Conservation (phyloP, 352 stramenopile genomes). For the Phytopythium litorale region DNA sequence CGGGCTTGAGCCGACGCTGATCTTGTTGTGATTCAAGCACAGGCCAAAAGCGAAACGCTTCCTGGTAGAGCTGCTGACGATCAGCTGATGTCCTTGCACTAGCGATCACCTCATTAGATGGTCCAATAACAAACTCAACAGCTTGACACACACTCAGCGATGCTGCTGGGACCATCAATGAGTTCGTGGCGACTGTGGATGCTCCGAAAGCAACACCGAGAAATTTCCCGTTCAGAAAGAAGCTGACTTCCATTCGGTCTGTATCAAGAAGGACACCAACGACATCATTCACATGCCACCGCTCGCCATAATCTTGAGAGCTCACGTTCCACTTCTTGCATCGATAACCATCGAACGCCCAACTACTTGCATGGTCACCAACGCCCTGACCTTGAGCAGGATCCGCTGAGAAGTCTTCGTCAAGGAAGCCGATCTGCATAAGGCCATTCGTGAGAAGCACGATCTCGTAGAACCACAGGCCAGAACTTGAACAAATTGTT, state of each 20-base stretch:
- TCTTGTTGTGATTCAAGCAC: constrained; percentile 24
- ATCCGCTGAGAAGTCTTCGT: constrained; percentile 79
- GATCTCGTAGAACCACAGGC: constrained; percentile 91
- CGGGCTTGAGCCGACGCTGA: constrained; percentile 34
- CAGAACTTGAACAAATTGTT: constrained; percentile 44
- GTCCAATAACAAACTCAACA: constrained; percentile 78
- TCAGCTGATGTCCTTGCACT: constrained; percentile 6
- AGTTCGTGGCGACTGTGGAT: constrained; percentile 34
- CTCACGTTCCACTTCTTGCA: constrained; percentile 88
- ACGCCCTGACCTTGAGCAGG: constrained; percentile 86
- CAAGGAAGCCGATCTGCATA: constrained; percentile 93
- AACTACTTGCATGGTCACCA: constrained; percentile 88
- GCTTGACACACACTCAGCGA: constrained; percentile 86
- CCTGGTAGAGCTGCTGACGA: not conserved
- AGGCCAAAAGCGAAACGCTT: constrained; percentile 34
- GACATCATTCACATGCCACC: constrained; percentile 79
- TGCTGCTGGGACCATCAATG: constrained; percentile 69
- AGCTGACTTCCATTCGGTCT: constrained; percentile 83
- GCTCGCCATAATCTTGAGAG: constrained; percentile 77
- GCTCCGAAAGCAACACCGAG: constrained; percentile 81
- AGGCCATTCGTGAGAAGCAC: constrained; percentile 85
- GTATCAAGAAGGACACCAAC: constrained; percentile 87
- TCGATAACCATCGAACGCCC: constrained; percentile 89
- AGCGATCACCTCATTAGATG: not conserved
- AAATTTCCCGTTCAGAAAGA: constrained; percentile 89